Conservation (phyloP, 352 stramenopile species). For the Phytopythium sindhum region DNA sequence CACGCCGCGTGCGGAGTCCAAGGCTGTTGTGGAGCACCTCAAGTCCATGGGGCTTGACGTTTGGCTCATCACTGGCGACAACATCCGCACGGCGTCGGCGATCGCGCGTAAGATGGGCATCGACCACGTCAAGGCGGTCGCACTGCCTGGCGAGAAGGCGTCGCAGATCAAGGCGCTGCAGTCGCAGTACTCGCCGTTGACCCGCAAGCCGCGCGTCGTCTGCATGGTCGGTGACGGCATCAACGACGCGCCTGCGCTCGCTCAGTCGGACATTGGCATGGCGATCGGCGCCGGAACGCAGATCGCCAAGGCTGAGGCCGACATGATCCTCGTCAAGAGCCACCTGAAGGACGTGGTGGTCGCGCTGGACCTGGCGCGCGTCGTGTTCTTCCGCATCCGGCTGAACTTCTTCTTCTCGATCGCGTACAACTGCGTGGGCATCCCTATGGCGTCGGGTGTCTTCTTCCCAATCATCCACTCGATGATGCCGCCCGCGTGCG, state of each 20-base stretch:
- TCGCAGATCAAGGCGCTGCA: constrained; percentile 88
- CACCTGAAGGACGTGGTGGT: constrained; percentile 82
- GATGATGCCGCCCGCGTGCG: constrained; percentile 82
- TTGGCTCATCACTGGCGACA: constrained; percentile 91
- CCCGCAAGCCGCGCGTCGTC: constrained; percentile 76
- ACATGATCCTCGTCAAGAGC: constrained; percentile 89
- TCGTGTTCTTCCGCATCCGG: constrained; percentile 79
- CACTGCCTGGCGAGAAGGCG: constrained; percentile 94
- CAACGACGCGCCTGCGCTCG: constrained; percentile 93
- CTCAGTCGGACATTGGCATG: constrained; percentile 91
- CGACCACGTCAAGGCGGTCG: constrained; percentile 78
- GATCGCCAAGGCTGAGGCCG: constrained; percentile 82
- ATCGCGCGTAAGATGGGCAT: constrained; percentile 91
- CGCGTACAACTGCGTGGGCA: constrained; percentile 83
- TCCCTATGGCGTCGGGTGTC: constrained; percentile 78
- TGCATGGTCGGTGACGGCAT: constrained; percentile 94
- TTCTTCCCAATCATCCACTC: constrained; percentile 84
- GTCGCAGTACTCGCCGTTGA: constrained; percentile 63
- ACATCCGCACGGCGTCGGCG: constrained; percentile 87
- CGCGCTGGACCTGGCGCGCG: constrained; percentile 73
- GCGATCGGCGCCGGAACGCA: constrained; percentile 91
- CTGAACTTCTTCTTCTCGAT: constrained; percentile 89
- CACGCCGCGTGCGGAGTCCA: constrained; percentile 67
- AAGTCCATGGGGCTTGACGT: constrained; percentile 82
- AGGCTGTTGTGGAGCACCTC: constrained; percentile 65